phyloP scores from a whole-genome alignment of 495 filamentous ascomycete species.

The Cenococcum geophilum region DNA sequence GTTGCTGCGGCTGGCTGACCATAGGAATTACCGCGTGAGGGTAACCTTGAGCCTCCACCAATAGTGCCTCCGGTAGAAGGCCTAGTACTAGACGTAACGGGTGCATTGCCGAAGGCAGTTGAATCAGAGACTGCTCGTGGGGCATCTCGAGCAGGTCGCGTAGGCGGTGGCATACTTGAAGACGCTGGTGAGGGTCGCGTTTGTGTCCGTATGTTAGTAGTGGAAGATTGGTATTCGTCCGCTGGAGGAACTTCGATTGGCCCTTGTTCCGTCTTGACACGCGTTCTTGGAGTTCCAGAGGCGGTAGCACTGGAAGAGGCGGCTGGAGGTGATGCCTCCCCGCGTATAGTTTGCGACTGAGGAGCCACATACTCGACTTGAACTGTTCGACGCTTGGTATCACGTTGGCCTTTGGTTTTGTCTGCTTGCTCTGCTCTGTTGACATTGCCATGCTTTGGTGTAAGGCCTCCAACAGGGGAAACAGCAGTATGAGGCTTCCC shows the following conservation, averaged over 20 bases:
- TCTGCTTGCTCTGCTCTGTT: slow-evolving; percentile 60
- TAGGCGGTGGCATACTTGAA: slow-evolving; percentile 43
- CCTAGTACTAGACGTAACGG: slow-evolving; percentile 48
- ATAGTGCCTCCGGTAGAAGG: slow-evolving; percentile 81
- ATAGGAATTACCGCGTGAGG: slow-evolving; percentile 76
- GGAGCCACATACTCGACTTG: slow-evolving; percentile 98
- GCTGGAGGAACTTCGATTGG: slow-evolving; percentile 40
- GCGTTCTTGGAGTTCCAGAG: slow-evolving; percentile 40
- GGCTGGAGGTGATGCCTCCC: slow-evolving; percentile 44
- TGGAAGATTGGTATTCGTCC: slow-evolving; percentile 26
- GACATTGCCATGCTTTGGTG: slow-evolving; percentile 67
- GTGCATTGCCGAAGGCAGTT: slow-evolving; percentile 43
- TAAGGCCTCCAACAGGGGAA: slow-evolving; percentile 57
- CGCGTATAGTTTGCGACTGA: slow-evolving; percentile 68
- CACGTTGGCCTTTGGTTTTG: slow-evolving; percentile 59
- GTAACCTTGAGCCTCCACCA: slow-evolving; percentile 53
- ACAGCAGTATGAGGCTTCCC: slow-evolving; percentile 59
- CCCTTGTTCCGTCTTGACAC: slow-evolving; percentile 47
- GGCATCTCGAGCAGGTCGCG: slow-evolving; percentile 46
- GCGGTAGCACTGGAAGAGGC: slow-evolving; percentile 35
- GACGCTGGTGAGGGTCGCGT: slow-evolving; percentile 44
- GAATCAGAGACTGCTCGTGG: slow-evolving; percentile 54
- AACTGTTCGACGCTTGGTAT: slow-evolving; percentile 88
- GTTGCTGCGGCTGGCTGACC: slow-evolving; percentile 82
- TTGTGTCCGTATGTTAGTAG: slow-evolving; percentile 41